Percentiles rank a stretch among this genome's conserved stretches.
phyloP scores from a whole-genome alignment of 176 grass and related monocot species.

The Bolboschoenus planiculmis region DNA sequence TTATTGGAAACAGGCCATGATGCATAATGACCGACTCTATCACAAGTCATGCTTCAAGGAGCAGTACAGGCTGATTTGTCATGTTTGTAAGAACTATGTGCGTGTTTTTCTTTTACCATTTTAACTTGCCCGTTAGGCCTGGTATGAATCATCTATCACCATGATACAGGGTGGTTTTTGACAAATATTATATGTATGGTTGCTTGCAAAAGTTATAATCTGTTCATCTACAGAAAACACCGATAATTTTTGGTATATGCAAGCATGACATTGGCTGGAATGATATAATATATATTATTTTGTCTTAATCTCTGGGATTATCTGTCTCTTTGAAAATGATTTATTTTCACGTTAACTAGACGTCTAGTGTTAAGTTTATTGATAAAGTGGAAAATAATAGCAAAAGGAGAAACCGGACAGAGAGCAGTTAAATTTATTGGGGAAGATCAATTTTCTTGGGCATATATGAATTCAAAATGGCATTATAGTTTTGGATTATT shows the following conservation, averaged over 20 bases:
- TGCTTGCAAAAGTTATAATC: not conserved
- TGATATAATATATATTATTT: not conserved
- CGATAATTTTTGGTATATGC: not conserved
- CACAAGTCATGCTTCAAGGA: constrained; percentile 83
- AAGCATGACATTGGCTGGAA: not conserved
- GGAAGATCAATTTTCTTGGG: not conserved
- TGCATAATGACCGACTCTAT: constrained; percentile 58
- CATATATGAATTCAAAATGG: not conserved
- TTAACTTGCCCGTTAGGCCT: not conserved
- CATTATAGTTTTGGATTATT: not conserved
- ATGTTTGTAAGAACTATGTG: constrained; percentile 82
- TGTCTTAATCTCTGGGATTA: not conserved
- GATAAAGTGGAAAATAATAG: not conserved
- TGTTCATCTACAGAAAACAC: not conserved
- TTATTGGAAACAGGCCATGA: constrained; percentile 56
- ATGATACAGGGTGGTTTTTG: not conserved
- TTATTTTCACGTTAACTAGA: not conserved
- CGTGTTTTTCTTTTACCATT: constrained; percentile 27
- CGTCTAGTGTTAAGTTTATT: not conserved
- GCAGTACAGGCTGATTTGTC: constrained; percentile 65
- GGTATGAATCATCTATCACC: not conserved
- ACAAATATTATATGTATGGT: not conserved
- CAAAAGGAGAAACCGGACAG: not conserved
- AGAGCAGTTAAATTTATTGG: not conserved
- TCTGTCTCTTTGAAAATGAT: not conserved